phyloP scores from a whole-genome alignment of 2,329 filamentous ascomycete species.

The Alternaria dauci region DNA sequence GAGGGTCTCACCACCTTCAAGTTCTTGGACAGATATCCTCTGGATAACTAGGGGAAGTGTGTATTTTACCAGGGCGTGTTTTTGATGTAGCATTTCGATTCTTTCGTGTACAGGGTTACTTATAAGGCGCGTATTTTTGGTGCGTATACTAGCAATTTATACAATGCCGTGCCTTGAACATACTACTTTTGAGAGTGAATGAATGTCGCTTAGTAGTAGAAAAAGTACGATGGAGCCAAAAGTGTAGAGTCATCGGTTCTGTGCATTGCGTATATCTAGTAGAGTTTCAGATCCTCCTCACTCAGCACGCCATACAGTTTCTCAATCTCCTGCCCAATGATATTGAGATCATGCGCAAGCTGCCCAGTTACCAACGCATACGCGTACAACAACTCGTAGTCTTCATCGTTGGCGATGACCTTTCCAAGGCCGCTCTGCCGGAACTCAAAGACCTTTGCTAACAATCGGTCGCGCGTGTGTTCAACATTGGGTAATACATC shows the following conservation, averaged over 20 bases:
- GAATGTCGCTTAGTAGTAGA: neutral
- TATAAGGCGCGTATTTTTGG: neutral
- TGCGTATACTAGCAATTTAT: neutral
- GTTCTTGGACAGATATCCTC: conserved; percentile 70
- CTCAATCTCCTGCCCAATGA: conserved; percentile 65
- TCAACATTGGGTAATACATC: conserved; percentile 87
- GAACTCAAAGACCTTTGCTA: conserved; percentile 89
- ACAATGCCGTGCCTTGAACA: neutral
- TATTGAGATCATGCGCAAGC: conserved; percentile 63
- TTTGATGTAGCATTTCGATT: neutral
- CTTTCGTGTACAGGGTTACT: neutral
- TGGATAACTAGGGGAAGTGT: conserved; percentile 53
- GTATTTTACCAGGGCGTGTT: neutral
- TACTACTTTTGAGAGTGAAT: neutral
- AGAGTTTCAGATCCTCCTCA: conserved; percentile 67
- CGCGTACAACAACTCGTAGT: conserved; percentile 92
- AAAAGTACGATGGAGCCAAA: neutral
- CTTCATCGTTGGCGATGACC: conserved; percentile 70
- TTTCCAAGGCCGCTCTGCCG: conserved; percentile 69
- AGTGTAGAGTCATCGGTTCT: neutral
- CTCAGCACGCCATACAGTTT: conserved; percentile 68
- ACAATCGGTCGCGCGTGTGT: conserved; percentile 78
- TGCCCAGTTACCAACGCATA: conserved; percentile 75
- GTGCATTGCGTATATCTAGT: conserved; percentile 26
- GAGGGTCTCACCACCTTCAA: conserved; percentile 70